These are phyloP conservation scores for Boletus reticuloceps DNA, from an alignment of 768 basidiomycete genomes.

Conservation along the genomic window DNA sequence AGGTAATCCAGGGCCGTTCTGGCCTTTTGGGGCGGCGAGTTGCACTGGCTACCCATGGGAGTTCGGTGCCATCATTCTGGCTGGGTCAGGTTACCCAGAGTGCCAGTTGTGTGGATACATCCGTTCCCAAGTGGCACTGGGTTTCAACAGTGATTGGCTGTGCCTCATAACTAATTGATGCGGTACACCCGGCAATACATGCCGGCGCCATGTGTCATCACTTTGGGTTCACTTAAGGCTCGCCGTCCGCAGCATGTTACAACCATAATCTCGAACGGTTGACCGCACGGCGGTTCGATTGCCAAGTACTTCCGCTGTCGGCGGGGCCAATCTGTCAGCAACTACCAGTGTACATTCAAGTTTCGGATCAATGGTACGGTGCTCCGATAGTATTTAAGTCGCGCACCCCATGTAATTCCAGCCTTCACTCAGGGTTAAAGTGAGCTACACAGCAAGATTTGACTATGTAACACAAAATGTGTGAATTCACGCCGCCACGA, in stretches of 20 bases:
- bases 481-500: constrained; percentile 1
- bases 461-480: constrained; percentile 1
- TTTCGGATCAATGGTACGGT: constrained; percentile 33
- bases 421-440: constrained; percentile 6
- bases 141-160: constrained; percentile 31
- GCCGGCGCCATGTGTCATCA: constrained; percentile 26
- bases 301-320: constrained; percentile 27
- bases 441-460: not conserved
- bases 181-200: constrained; percentile 13
- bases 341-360: constrained; percentile 15
- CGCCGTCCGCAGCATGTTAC: constrained; percentile 15
- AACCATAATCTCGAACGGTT: constrained; percentile 9
- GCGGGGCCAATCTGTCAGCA: constrained; percentile 21
- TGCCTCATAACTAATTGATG: constrained; percentile 31
- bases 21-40: constrained; percentile 4
- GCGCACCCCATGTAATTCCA: constrained; percentile 27
- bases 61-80: constrained; percentile 3
- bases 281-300: constrained; percentile 5
- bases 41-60: constrained; percentile 15
- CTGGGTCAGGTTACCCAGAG: constrained; percentile 8
- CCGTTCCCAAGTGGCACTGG: constrained; percentile 21
- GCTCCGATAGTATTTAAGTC: constrained; percentile 22
- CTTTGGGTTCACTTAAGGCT: constrained; percentile 1
- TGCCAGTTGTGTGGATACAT: constrained; percentile 11
- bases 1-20: constrained; percentile 5